A percentile compares a stretch with the other conserved stretches of the same genome.
These are phyloP conservation scores for Chrysanthemum seticuspe DNA, from an alignment of 129 eudicot genomes.

Conservation along the genomic window DNA sequence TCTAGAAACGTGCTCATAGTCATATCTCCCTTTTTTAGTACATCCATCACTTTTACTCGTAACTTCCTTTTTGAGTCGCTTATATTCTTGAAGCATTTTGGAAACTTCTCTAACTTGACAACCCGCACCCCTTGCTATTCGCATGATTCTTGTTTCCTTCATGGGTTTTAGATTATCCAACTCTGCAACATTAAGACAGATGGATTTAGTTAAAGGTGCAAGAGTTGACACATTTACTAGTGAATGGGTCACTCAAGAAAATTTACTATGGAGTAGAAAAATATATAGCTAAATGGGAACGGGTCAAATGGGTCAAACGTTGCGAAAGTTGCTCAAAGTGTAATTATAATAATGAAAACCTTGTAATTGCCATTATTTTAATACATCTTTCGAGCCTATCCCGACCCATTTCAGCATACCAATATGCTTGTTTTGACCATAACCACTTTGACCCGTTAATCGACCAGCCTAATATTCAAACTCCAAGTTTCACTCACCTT, in stretches of 20 bases:
- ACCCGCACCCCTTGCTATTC: constrained; percentile 1
- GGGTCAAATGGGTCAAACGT: background rate
- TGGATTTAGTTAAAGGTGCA: no score
- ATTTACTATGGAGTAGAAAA: no score
- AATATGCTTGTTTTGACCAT: background rate
- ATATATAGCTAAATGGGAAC: no score
- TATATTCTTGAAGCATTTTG: background rate
- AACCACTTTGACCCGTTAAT: background rate
- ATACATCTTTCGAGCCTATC: no score
- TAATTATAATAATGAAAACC: no score
- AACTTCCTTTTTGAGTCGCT: background rate
- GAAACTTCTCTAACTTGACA: background rate
- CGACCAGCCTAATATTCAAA: background rate
- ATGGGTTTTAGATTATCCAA: background rate
- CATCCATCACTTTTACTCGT: constrained; percentile 30
- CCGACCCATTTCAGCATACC: background rate
- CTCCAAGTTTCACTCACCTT: constrained; percentile 51
- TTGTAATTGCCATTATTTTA: no score
- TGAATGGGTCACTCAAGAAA: no score
- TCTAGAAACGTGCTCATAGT: constrained; percentile 79
- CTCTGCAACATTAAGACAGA: background rate
- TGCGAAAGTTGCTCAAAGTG: background rate
- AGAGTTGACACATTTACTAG: no score
- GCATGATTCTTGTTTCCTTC: background rate
- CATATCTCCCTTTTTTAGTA: constrained; percentile 89